These are phyloP conservation scores for Suillus plorans DNA, from an alignment of 768 basidiomycete genomes.

Conservation along the genomic window DNA sequence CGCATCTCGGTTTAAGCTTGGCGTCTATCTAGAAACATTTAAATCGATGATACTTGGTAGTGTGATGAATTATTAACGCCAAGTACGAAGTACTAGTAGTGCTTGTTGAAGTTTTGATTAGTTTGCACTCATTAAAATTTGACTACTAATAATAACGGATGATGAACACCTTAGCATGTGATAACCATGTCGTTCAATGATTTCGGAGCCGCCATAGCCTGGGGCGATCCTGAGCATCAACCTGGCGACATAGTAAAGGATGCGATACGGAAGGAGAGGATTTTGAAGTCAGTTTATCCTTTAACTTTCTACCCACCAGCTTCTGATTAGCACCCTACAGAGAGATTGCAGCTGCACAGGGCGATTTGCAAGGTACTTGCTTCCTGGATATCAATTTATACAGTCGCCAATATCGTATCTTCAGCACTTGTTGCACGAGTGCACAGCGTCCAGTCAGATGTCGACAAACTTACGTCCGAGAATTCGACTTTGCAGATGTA, in stretches of 20 bases:
- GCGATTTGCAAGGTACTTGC: slow-evolving; percentile 67
- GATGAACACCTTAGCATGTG: neutral
- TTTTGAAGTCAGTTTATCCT: neutral
- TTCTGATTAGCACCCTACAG: slow-evolving; percentile 36
- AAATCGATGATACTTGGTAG: neutral
- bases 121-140: neutral
- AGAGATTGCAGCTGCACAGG: slow-evolving; percentile 73
- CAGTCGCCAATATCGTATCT: slow-evolving; percentile 5
- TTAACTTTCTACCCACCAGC: neutral
- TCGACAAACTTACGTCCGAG: slow-evolving; percentile 77
- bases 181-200: slow-evolving; percentile 46
- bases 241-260: slow-evolving; percentile 59
- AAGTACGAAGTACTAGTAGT: neutral
- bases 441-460: slow-evolving; percentile 68
- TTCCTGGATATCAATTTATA: neutral
- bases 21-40: neutral
- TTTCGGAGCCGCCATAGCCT: slow-evolving; percentile 42
- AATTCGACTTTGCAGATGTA: slow-evolving; percentile 87
- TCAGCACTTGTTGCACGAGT: slow-evolving; percentile 68
- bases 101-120: neutral
- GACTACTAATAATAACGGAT: no score
- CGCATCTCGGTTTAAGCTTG: neutral
- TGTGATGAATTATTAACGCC: neutral
- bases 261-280: slow-evolving; percentile 74
- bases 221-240: slow-evolving; percentile 47